Base-by-base conservation (phyloP, 108 stramenopile genomes). In the Schizochytrium sp. region DNA sequence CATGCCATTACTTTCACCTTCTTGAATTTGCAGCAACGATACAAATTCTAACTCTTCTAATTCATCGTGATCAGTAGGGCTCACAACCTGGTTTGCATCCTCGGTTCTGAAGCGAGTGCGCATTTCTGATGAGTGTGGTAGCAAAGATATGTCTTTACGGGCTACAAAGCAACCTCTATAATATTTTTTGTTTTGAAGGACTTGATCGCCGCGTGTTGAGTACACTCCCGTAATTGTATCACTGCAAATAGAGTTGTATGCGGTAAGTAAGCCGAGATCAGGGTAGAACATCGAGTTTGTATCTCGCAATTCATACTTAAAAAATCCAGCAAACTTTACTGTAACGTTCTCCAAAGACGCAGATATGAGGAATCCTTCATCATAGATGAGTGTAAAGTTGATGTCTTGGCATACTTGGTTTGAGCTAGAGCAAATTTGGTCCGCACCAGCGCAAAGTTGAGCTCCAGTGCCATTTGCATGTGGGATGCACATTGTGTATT, bases 201-300 rank as follows among this genome's bases (percentile, higher is more conserved):
- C 15, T 10, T 5, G 28, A 28, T 83, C 76, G 5, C 76, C 76
- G 15, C 76, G 76, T 17, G 76, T 53, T 55, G 76, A 83, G 0
- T 55, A 83, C 8, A 83, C 47, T 17, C 76, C 76, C 49, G 76
- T 83, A 28, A 83, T 55, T 10, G 76, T 83, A 15, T 83, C 76
- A n/a, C 53, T 53, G 76, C 76, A 83, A 28, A 55, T n/a, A 0
- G 76, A 83, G n/a, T 49, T 50, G 76, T 55, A 83, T 53, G 45
- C 47, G 50, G 10, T n/a, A 5, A 83, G 2, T 10, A n/a, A 49
- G 2, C 53, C 76, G 15, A 83, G 76, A 13, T n/a, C 50, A 10
- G 76, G 76, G 28, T 83, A 83, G 15, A 10, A 17, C 7, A 5
- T 17, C 5, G 28, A n/a, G 10, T 7, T 47, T 5, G 76, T n/a